Base-by-base conservation (phyloP, 306 rosid genomes). In the Boehmeria nivea region DNA sequence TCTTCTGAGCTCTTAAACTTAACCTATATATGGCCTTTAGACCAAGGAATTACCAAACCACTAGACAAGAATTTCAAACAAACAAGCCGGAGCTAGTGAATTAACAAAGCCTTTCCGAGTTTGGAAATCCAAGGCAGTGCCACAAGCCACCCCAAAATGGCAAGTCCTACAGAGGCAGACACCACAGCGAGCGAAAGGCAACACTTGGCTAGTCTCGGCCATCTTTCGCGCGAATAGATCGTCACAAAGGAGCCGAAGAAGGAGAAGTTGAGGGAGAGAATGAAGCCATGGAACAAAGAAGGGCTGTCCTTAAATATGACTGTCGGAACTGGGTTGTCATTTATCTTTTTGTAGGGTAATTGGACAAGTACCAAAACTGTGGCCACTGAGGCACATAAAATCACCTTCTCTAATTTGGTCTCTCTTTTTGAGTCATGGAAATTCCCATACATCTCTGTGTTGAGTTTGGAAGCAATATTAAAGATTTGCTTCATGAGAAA, bases 231-330 rank as follows among this genome's bases (percentile, higher is more conserved):
- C 25, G 51, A 21, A 17, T 19, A 10, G 12, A 63, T 12, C 13
- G 68, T n/a, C 23, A 25, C n/a, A 28, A 16, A 51, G 11, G 59
- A 39, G 19, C 59, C 68, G 19, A 63, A 51, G 59, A 62, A 62
- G 10, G 68, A 39, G 46, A 63, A 63, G 19, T 51, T 63, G 4
- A 51, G 51, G 1, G 59, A 24, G 27, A 51, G 26, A 3, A 51
- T 20, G 19, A 51, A 63, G 12, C 33, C 39, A 14, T 51, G 59
- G 43, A 63, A 51, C 13, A 63, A 3, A 3, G 59, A 50, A 7
- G 43, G 51, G 1, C 17, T 26, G 6, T 52, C 16, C 20, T 52
- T 18, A 36, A 63, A 51, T 43, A 51, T 17, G 59, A 63, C 19
- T 2, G 59, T 40, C 1, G 68, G 59, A 51, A 63, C 27, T 10